A percentile compares a stretch with the other conserved stretches of the same genome.
Conservation (phyloP, 768 basidiomycete genomes). For the Crassisporium funariophilum region DNA sequence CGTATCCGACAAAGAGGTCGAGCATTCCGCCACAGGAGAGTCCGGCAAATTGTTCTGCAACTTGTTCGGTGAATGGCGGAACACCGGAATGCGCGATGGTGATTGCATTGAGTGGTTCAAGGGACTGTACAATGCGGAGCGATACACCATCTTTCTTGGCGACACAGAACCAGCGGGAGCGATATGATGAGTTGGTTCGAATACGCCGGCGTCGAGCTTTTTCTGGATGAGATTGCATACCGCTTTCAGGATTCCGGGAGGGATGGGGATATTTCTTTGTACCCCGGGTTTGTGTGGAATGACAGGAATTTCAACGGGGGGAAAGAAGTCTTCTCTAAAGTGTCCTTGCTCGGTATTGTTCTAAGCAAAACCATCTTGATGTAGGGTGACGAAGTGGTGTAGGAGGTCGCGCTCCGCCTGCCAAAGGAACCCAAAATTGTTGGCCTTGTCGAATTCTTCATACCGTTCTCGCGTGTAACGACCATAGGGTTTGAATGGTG, state of each 20-base stretch:
- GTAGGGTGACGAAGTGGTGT: conserved; percentile 21
- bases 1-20: conserved; percentile 14
- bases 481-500: no score
- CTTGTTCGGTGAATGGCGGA: conserved; percentile 13
- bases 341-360: conserved; percentile 33
- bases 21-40: conserved; percentile 4
- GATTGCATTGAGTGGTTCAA: conserved; percentile 20
- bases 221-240: neutral
- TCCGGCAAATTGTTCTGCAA: conserved; percentile 18
- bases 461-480: no score
- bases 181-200: conserved; percentile 14
- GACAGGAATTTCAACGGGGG: conserved; percentile 29
- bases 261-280: conserved; percentile 31
- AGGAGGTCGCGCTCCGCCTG: no score
- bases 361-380: conserved; percentile 8
- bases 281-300: conserved; percentile 31
- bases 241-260: conserved; percentile 17
- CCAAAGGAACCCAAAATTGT: no score
- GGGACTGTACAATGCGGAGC: conserved; percentile 18
- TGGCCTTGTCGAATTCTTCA: no score
- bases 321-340: conserved; percentile 33
- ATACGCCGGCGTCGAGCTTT: conserved; percentile 3
- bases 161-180: conserved; percentile 20
- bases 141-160: conserved; percentile 19
- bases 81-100: conserved; percentile 18